A percentile compares a stretch with the other conserved stretches of the same genome.
Conservation (phyloP, 495 filamentous ascomycete species). For the Paragyromitra xinjiangensis region DNA sequence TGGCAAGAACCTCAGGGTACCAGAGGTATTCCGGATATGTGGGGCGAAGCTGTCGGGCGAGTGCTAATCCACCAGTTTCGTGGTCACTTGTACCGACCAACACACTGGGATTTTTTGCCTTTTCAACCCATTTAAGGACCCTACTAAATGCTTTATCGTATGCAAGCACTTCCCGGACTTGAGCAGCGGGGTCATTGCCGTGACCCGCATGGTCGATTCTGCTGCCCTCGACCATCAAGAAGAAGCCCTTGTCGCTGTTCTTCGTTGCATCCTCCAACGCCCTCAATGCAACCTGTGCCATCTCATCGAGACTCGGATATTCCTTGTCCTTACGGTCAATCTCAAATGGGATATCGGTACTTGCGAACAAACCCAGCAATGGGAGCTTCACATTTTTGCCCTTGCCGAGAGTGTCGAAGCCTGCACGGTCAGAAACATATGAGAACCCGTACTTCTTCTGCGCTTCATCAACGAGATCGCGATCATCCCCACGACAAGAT, state of each 20-base stretch:
- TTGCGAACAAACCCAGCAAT: constrained; percentile 84
- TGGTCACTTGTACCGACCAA: constrained; percentile 92
- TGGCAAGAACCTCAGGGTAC: constrained; percentile 81
- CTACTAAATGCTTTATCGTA: constrained; percentile 86
- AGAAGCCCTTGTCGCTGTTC: constrained; percentile 90
- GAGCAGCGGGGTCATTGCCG: constrained; percentile 91
- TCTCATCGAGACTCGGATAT: constrained; percentile 91
- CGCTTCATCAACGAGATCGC: constrained; percentile 74
- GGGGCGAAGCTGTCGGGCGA: constrained; percentile 75
- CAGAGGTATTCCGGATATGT: constrained; percentile 82
- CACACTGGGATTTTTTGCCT: constrained; percentile 75
- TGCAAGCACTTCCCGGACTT: constrained; percentile 91
- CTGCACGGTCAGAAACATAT: constrained; percentile 74
- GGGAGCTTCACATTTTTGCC: constrained; percentile 81
- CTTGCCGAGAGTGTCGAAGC: constrained; percentile 78
- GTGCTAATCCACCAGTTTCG: constrained; percentile 87
- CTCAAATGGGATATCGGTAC: constrained; percentile 86
- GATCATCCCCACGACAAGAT: constrained; percentile 78
- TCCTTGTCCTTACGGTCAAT: constrained; percentile 82
- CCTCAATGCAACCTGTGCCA: constrained; percentile 81
- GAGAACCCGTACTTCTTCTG: constrained; percentile 77
- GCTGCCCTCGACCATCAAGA: constrained; percentile 97
- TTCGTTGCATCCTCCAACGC: constrained; percentile 83
- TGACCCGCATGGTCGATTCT: constrained; percentile 97
- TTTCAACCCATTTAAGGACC: constrained; percentile 83